Conservation (phyloP, 1,284 basidiomycete genomes). For the Anthracocystis setariae region DNA sequence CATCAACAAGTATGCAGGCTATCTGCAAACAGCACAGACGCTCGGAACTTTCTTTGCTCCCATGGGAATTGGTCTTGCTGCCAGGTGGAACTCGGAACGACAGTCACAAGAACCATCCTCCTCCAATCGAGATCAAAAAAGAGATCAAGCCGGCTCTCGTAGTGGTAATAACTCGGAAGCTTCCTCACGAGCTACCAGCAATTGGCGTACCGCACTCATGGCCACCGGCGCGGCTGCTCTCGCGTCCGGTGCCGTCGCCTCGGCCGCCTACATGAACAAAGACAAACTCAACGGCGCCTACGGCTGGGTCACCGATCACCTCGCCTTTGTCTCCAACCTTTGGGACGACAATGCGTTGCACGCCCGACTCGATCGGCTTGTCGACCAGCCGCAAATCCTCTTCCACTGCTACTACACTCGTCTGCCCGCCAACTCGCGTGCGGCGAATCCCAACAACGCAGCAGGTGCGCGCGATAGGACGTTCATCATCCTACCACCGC, state of each 20-base stretch:
- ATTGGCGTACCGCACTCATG: constrained; percentile 67
- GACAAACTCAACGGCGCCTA: constrained; percentile 70
- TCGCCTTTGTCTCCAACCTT: constrained; percentile 86
- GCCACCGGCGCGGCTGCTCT: constrained; percentile 72
- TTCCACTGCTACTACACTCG: constrained; percentile 68
- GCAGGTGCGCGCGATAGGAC: constrained; percentile 41
- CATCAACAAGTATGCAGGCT: constrained; percentile 79
- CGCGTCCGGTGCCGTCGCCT: constrained; percentile 81
- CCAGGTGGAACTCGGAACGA: constrained; percentile 64
- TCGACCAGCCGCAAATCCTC: constrained; percentile 67
- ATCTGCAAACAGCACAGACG: constrained; percentile 76
- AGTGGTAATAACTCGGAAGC: constrained; percentile 14
- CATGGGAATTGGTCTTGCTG: constrained; percentile 71
- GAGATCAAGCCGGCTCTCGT: constrained; percentile 37
- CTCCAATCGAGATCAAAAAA: no score
- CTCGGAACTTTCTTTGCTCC: constrained; percentile 70
- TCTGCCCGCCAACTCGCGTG: constrained; percentile 34
- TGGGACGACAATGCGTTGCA: constrained; percentile 81
- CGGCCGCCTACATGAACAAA: constrained; percentile 74
- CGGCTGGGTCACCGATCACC: constrained; percentile 82
- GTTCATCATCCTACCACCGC: constrained; percentile 61
- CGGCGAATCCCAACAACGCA: constrained; percentile 13
- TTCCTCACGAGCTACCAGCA: constrained; percentile 15
- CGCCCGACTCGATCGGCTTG: constrained; percentile 69
- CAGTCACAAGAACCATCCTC: constrained; percentile 38